Evolutionary conservation across 73 alveolate species (phyloP).

Genomic region (Paramecium sonneborni): DNA sequence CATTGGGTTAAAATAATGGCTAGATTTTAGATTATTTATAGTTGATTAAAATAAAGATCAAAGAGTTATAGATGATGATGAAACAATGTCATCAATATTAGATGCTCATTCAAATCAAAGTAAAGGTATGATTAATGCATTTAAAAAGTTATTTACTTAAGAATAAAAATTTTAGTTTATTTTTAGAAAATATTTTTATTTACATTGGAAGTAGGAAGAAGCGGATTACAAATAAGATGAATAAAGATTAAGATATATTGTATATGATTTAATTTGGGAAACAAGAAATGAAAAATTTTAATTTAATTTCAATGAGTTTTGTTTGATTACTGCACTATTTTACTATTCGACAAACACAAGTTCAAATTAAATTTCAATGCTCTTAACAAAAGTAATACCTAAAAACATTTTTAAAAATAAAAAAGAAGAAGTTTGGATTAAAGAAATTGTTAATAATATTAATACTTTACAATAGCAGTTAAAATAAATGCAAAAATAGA

Average conservation of each 20-base stretch:
- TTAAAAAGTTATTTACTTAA: neutral
- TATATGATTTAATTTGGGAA: slow-evolving; percentile 10
- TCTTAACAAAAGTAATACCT: neutral
- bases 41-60: neutral
- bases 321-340: neutral
- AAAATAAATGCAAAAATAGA: neutral
- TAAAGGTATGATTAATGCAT: neutral
- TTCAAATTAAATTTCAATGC: neutral
- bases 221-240: neutral
- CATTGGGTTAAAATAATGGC: neutral
- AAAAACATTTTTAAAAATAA: neutral
- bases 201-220: neutral
- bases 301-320: neutral
- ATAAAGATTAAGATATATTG: neutral
- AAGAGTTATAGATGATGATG: slow-evolving; percentile 42
- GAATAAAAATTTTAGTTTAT: neutral
- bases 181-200: slow-evolving; percentile 17
- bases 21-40: slow-evolving; percentile 39
- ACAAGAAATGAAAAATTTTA: neutral
- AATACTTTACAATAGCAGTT: neutral
- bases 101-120: neutral
- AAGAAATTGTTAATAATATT: neutral
- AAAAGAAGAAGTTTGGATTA: neutral
- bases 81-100: neutral
- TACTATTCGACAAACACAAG: neutral